Evolutionary conservation across 306 rosid genomes (phyloP).

Genomic region (Vicia sativa): DNA sequence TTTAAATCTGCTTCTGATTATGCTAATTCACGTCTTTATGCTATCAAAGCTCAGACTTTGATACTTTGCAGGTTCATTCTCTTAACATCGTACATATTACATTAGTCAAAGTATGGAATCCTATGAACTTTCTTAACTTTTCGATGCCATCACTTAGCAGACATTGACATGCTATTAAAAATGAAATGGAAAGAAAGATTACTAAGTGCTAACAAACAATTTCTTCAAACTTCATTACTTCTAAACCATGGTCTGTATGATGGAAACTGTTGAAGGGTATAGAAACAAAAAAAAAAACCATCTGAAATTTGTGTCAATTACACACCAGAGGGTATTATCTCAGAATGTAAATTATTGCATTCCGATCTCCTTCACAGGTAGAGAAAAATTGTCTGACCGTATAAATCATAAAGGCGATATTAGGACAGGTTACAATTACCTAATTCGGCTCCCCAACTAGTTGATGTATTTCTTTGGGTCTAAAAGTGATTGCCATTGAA

Average conservation of each 20-base stretch:
- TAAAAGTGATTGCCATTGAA: background rate
- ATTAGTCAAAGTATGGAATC: conserved; percentile 13
- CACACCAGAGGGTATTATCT: background rate
- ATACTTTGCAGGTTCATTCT: conserved; percentile 72
- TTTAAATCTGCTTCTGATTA: conserved; percentile 69
- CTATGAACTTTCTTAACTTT: background rate
- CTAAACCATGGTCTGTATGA: background rate
- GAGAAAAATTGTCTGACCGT: background rate
- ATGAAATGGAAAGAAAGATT: background rate
- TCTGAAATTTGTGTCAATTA: background rate
- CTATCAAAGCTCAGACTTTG: conserved; percentile 78
- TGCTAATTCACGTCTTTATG: conserved; percentile 73
- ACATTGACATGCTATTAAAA: background rate
- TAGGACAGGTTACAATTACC: background rate
- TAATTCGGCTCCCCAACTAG: background rate
- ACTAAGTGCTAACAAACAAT: background rate
- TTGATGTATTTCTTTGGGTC: too few relatives aligned
- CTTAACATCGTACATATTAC: conserved; percentile 14
- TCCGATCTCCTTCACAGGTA: background rate
- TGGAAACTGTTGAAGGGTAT: background rate
- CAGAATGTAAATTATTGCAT: background rate
- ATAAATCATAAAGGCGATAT: too few relatives aligned
- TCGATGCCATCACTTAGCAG: background rate
- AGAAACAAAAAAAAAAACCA: background rate
- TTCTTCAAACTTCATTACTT: background rate